These are phyloP conservation scores for Botrytis squamosa DNA, from an alignment of 2,329 filamentous ascomycete species.

Conservation along the genomic window DNA sequence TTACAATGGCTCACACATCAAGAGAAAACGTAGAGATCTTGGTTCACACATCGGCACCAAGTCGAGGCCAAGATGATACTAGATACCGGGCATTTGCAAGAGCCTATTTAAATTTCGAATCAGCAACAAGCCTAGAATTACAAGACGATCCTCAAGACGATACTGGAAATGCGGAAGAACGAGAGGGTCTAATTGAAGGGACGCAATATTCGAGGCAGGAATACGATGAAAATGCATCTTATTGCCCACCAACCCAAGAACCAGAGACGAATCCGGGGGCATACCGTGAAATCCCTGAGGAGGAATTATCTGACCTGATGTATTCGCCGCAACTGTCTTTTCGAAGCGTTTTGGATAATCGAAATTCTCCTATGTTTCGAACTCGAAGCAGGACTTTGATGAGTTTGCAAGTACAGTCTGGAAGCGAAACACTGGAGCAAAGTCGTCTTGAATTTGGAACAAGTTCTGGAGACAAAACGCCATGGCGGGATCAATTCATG, in stretches of 20 bases:
- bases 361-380: conserved; percentile 34
- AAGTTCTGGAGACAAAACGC: background rate
- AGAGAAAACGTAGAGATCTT: conserved; percentile 37
- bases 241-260: conserved; percentile 18
- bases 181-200: conserved; percentile 39
- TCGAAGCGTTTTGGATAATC: conserved; percentile 34
- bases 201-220: conserved; percentile 26
- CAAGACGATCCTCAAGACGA: background rate
- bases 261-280: conserved; percentile 11
- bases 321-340: conserved; percentile 35
- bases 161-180: background rate
- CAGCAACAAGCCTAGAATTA: conserved; percentile 25
- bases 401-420: background rate
- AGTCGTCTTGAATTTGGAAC: background rate
- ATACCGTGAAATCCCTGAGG: background rate
- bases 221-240: conserved; percentile 33
- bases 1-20: conserved; percentile 28
- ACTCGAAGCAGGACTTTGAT: conserved; percentile 5
- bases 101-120: conserved; percentile 37
- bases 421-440: background rate
- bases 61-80: conserved; percentile 37
- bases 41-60: conserved; percentile 38
- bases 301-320: conserved; percentile 8
- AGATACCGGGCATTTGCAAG: conserved; percentile 37
- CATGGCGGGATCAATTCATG: background rate